Conservation (phyloP, 306 rosid genomes). For the Acacia acuminata region DNA sequence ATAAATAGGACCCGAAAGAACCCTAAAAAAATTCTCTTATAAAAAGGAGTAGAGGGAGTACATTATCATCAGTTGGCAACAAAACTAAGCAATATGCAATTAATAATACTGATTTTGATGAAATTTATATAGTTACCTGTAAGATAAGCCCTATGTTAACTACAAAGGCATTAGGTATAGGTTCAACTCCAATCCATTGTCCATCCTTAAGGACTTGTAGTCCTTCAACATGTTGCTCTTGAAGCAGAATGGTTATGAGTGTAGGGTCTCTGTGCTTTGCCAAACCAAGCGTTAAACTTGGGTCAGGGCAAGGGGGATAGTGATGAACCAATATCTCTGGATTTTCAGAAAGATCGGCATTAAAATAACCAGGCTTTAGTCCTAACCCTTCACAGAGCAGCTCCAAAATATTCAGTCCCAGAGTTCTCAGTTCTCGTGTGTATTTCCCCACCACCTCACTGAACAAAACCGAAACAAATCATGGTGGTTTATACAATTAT, state of each 20-base stretch:
- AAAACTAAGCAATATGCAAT: no score
- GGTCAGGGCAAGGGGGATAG: constrained; percentile 81
- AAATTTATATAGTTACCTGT: constrained; percentile 29
- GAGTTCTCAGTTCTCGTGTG: constrained; percentile 34
- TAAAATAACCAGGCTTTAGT: constrained; percentile 35
- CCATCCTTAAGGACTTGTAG: constrained; percentile 62
- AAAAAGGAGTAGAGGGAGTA: no score
- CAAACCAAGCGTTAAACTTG: constrained; percentile 63
- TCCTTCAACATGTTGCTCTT: constrained; percentile 43
- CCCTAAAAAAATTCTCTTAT: no score
- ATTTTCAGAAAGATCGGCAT: constrained; percentile 40
- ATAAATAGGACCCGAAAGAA: no score
- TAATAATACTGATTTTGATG: no score
- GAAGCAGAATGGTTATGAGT: constrained; percentile 63
- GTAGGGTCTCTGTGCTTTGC: constrained; percentile 62
- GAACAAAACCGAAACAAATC: not conserved
- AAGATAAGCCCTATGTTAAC: constrained; percentile 50
- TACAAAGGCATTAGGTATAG: constrained; percentile 51
- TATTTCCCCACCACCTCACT: constrained; percentile 61
- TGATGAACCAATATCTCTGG: constrained; percentile 51
- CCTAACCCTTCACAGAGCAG: constrained; percentile 67
- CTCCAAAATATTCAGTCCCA: constrained; percentile 50
- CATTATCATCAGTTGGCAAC: no score
- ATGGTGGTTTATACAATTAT: not conserved
- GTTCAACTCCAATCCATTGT: constrained; percentile 52